Percentiles rank a stretch among this genome's conserved stretches.
These are phyloP conservation scores for Rhynchosporium graminicola DNA, from an alignment of 2,329 filamentous ascomycete species.

Conservation along the genomic window DNA sequence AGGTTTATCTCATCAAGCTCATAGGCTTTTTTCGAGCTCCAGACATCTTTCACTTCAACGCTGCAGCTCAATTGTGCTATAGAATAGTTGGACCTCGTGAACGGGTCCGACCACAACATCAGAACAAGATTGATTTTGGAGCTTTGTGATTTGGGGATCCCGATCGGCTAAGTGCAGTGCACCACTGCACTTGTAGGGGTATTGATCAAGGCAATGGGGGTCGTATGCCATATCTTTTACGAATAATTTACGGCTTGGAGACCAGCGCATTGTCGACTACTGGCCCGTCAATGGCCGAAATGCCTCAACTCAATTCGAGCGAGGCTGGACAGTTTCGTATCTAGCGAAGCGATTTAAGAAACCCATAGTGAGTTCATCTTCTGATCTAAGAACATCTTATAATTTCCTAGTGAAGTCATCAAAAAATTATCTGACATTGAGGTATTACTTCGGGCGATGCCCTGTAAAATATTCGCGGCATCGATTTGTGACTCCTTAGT, in stretches of 20 bases:
- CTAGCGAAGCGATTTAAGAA: no score
- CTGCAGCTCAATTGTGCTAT: constrained; percentile 21
- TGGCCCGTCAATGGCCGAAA: constrained; percentile 21
- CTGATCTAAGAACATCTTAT: no score
- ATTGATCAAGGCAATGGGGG: constrained; percentile 4
- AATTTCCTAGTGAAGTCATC: no score
- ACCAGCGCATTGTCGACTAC: constrained; percentile 6
- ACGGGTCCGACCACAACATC: not conserved
- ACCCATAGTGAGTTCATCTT: no score
- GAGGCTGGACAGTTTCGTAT: no score
- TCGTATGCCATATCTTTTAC: constrained; percentile 17
- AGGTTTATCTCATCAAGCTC: constrained; percentile 7
- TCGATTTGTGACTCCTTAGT: no score
- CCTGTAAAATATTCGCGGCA: no score
- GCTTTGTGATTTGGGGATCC: not conserved
- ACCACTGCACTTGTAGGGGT: not conserved
- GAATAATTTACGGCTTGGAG: constrained; percentile 12
- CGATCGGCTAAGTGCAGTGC: not conserved
- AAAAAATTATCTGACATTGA: no score
- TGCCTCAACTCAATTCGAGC: constrained; percentile 19
- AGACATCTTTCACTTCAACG: constrained; percentile 20
- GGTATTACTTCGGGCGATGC: no score
- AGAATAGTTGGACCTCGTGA: not conserved
- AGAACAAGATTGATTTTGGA: not conserved
- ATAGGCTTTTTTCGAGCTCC: constrained; percentile 15